Base-by-base conservation (phyloP, 2,329 filamentous ascomycete species). In the Colletotrichum melonis region DNA sequence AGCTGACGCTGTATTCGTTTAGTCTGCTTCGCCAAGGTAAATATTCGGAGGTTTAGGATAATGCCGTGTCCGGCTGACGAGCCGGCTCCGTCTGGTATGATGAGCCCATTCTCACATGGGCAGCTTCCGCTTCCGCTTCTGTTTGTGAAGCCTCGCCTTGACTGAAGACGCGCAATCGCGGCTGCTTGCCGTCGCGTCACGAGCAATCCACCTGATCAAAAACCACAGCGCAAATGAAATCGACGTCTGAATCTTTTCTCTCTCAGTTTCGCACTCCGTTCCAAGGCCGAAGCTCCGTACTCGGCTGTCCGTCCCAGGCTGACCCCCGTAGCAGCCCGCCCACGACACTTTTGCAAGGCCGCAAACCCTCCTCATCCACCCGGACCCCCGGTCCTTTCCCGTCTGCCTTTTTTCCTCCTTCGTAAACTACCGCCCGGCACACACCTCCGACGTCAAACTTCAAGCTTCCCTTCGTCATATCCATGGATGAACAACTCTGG, bases 401-500 rank as follows among this genome's bases (percentile, higher is more conserved):
- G 46, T n/a, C 7, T 26, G 28, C 19, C 42, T 22, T 49, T 49
- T 42, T 19, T 0, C 19, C 19, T 11, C 19, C n/a, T 11, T 11
- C 42, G 19, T 49, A 22, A 22, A 49, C 6, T 16, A 30, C 58
- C 49, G 38, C n/a, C 66, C 60, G 56, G 67, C 67, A 58, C 49
- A 22, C 60, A 56, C 60, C 55, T 60, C 46, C 46, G 60, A 62
- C n/a, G 70, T 71, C 67, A 70, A 73, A 62, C 67, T 64, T 59
- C 66, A 35, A 64, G 55, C 63, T 68, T 52, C 64, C 54, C 64
- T 57, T 68, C 65, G 38, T 70, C 71, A 58, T 63, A 14, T 60
- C 60, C 55, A 66, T 30, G 62, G 71, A 71, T 30, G 71, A 73
- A 49, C 42, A 49, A 73, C 71, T 65, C 55, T 70, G 67, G 55